Base-by-base conservation (phyloP, 345 rosid species). In the Melaleuca alternifolia region DNA sequence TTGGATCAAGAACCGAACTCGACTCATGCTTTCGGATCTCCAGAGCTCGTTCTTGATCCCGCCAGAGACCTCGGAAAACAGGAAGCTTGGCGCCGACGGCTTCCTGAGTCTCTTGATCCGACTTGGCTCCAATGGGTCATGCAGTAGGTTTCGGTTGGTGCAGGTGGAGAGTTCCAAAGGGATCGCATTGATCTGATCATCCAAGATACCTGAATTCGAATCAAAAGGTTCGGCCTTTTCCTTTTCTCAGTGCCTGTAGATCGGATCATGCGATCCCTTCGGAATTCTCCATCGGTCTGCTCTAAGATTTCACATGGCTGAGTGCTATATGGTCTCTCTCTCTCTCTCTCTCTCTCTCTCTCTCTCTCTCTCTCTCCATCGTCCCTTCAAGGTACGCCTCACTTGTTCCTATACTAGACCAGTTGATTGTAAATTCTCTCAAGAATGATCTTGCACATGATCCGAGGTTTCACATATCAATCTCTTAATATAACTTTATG, bases 151-250 rank as follows among this genome's bases (percentile, higher is more conserved):
- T 33, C 18, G 15, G 15, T 84, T 93, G 89, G 95, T 82, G 94
- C 92, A 88, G 91, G 57, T 93, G 93, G 93, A 88, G 85, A 86
- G 88, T 88, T 93, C 95, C 95, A 91, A 93, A 93, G 95, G 95
- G 95, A 93, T 93, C 94, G 95, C 95, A 93, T 93, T 93, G 95
- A 92, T 93, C 93, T 89, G 83, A 90, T 89, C 88, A 24, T 71
- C 48, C 12, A 71, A 71, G 79, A 71, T 71, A 37, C 79, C 79
- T 37, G 79, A 41, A 71, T 71, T 71, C 4, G 79, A 37, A 71
- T 37, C 48, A 24, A 71, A 71, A 71, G 79, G 79, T 71, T 71
- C 41, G 16, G 53, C 30, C 28, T 52, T 82, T 50, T 52, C 51
- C 81, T 51, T 21, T 23, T 76, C 56, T 48, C 26, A n/a, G 87